A percentile compares a stretch with the other conserved stretches of the same genome.
Evolutionary conservation across 371 early-diverging fungal species (phyloP).

Genomic region (Syncephalastrum sp.): DNA sequence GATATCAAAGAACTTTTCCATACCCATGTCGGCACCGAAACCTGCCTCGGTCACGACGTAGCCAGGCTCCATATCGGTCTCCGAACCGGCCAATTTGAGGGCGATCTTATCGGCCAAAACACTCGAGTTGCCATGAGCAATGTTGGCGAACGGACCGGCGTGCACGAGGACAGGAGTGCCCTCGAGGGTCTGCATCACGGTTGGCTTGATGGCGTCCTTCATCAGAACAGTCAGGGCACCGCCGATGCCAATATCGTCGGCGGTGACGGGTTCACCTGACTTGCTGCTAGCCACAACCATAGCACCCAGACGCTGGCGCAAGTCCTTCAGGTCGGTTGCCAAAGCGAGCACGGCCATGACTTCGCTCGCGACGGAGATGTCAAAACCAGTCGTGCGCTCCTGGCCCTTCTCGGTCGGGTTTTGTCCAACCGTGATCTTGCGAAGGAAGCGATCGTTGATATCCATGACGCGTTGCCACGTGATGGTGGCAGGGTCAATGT

Average conservation of each 20-base stretch:
- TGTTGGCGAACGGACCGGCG: slow-evolving; percentile 98
- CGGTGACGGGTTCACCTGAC: slow-evolving; percentile 84
- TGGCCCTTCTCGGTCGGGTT: slow-evolving; percentile 85
- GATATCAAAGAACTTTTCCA: slow-evolving; percentile 98
- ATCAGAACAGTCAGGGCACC: slow-evolving; percentile 95
- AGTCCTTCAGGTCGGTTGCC: slow-evolving; percentile 83
- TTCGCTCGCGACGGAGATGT: slow-evolving; percentile 97
- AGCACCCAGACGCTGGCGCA: slow-evolving; percentile 88
- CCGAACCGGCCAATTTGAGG: slow-evolving; percentile 84
- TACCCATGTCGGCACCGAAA: slow-evolving; percentile 98
- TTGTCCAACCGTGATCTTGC: slow-evolving; percentile 87
- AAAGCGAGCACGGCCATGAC: slow-evolving; percentile 97
- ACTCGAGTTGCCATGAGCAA: slow-evolving; percentile 96
- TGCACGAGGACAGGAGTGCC: slow-evolving; percentile 98
- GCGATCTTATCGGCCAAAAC: slow-evolving; percentile 94
- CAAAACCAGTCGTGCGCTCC: slow-evolving; percentile 89
- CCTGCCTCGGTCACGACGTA: slow-evolving; percentile 97
- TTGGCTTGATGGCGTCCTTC: slow-evolving; percentile 98
- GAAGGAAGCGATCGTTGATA: slow-evolving; percentile 93
- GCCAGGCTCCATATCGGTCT: slow-evolving; percentile 68
- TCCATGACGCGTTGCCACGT: slow-evolving; percentile 96
- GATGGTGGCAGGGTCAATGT: slow-evolving; percentile 90
- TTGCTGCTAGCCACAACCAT: slow-evolving; percentile 93
- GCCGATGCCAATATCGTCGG: slow-evolving; percentile 93
- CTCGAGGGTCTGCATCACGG: slow-evolving; percentile 97